These are phyloP conservation scores for Skeletonema tropicum DNA, from an alignment of 108 stramenopile species.

Conservation along the genomic window DNA sequence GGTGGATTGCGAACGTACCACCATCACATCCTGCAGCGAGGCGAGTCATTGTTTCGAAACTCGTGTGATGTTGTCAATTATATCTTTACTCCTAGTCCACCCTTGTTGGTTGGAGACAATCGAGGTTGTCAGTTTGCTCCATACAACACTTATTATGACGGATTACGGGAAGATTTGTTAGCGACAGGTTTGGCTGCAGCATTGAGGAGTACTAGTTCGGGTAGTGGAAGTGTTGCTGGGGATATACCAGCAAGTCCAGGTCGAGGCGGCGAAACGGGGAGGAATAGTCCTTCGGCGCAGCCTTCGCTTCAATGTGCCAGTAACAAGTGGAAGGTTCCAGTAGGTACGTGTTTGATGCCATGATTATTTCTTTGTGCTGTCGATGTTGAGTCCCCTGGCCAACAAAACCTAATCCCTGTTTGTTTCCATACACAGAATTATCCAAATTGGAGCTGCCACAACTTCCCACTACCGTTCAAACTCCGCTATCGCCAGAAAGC, in stretches of 20 bases:
- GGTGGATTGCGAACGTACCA: slow-evolving; percentile 85
- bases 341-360: slow-evolving; percentile 30
- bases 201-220: slow-evolving; percentile 24
- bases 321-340: slow-evolving; percentile 90
- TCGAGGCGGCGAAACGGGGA: slow-evolving; percentile 24
- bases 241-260: slow-evolving; percentile 38
- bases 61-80: slow-evolving; percentile 71
- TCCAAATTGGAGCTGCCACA: slow-evolving; percentile 79
- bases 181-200: slow-evolving; percentile 85
- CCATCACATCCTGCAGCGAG: slow-evolving; percentile 78
- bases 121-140: slow-evolving; percentile 89
- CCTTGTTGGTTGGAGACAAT: slow-evolving; percentile 88
- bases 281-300: slow-evolving; percentile 47
- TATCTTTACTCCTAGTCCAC: slow-evolving; percentile 84
- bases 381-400: not conserved
- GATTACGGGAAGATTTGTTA: slow-evolving; percentile 82
- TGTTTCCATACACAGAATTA: slow-evolving; percentile 39
- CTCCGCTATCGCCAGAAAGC: slow-evolving; percentile 32
- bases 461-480: slow-evolving; percentile 40
- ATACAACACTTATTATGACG: slow-evolving; percentile 90
- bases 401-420: not conserved
- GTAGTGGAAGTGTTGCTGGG: slow-evolving; percentile 20
- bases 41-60: slow-evolving; percentile 80
- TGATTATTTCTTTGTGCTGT: not conserved
- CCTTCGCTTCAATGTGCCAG: slow-evolving; percentile 87